Conservation (phyloP, 495 filamentous ascomycete genomes). For the Aspergillus sclerotiicarbonarius region DNA sequence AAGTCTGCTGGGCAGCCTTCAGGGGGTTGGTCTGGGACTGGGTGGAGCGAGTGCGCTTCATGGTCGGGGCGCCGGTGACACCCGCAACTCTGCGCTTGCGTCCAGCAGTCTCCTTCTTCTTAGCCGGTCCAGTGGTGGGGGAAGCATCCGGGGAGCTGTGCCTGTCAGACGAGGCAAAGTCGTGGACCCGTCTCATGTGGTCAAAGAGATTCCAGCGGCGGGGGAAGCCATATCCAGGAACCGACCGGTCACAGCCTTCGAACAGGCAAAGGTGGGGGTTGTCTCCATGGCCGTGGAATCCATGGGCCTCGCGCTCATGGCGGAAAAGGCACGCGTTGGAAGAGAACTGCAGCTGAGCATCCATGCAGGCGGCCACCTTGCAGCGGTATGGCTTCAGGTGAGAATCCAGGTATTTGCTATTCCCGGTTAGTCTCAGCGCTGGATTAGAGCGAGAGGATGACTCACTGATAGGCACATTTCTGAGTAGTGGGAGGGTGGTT, state of each 20-base stretch:
- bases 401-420: slow-evolving; percentile 91
- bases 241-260: slow-evolving; percentile 76
- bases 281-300: slow-evolving; percentile 89
- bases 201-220: slow-evolving; percentile 91
- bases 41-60: slow-evolving; percentile 48
- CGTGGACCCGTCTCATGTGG: slow-evolving; percentile 92
- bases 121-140: slow-evolving; percentile 26
- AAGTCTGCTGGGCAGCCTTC: slow-evolving; percentile 34
- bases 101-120: slow-evolving; percentile 42
- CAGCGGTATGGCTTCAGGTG: slow-evolving; percentile 93
- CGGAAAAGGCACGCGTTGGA: slow-evolving; percentile 93
- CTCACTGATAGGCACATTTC: slow-evolving; percentile 98
- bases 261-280: slow-evolving; percentile 85
- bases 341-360: slow-evolving; percentile 70
- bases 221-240: slow-evolving; percentile 81
- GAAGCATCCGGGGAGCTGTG: slow-evolving; percentile 46
- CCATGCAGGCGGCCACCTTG: slow-evolving; percentile 74
- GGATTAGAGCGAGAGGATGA: slow-evolving; percentile 13
- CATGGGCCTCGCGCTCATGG: slow-evolving; percentile 91
- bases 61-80: slow-evolving; percentile 36
- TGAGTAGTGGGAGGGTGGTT: slow-evolving; percentile 83
- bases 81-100: slow-evolving; percentile 45
- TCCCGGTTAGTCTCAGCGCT: slow-evolving; percentile 22
- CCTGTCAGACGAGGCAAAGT: slow-evolving; percentile 58
- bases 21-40: slow-evolving; percentile 37